Conservation (phyloP, 2,329 filamentous ascomycete species). For the Aspergillus neotritici region DNA sequence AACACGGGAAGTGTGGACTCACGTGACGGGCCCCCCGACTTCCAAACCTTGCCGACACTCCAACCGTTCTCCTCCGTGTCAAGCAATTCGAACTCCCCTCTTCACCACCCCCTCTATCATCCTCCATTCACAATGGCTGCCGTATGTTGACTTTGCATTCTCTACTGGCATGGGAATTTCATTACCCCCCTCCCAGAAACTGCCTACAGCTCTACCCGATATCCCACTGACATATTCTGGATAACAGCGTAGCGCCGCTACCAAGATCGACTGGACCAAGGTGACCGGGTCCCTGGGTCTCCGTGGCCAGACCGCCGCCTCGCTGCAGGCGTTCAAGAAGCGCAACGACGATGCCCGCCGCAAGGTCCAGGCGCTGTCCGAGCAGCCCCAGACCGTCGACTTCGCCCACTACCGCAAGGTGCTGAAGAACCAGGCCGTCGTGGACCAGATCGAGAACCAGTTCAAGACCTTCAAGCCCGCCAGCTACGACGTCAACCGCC, state of each 20-base stretch:
- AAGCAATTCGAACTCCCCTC: conserved; percentile 31
- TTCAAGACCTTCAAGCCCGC: conserved; percentile 86
- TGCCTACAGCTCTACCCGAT: too few species aligned
- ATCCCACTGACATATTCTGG: conserved; percentile 14
- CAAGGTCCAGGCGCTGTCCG: conserved; percentile 76
- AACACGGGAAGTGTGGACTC: conserved; percentile 22
- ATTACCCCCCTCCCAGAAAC: neutral
- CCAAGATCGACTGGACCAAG: conserved; percentile 99
- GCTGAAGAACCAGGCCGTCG: conserved; percentile 91
- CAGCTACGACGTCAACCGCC: conserved; percentile 86
- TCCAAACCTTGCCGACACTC: conserved; percentile 36
- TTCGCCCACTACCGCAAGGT: conserved; percentile 85
- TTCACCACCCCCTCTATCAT: conserved; percentile 22
- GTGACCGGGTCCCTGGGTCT: conserved; percentile 91
- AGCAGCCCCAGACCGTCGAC: conserved; percentile 82
- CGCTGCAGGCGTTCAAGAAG: conserved; percentile 97
- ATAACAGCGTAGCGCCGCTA: conserved; percentile 84
- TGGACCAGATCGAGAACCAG: conserved; percentile 96
- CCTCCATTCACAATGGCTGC: conserved; percentile 39
- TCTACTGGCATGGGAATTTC: conserved; percentile 1
- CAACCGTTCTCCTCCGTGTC: conserved; percentile 31
- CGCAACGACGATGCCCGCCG: conserved; percentile 98
- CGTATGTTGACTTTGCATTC: conserved; percentile 25
- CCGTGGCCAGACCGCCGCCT: conserved; percentile 84
- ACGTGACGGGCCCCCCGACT: conserved; percentile 27